A percentile compares a stretch with the other conserved stretches of the same genome.
These are phyloP conservation scores for Macrophomina tecta DNA, from an alignment of 2,329 filamentous ascomycete species.

Conservation along the genomic window DNA sequence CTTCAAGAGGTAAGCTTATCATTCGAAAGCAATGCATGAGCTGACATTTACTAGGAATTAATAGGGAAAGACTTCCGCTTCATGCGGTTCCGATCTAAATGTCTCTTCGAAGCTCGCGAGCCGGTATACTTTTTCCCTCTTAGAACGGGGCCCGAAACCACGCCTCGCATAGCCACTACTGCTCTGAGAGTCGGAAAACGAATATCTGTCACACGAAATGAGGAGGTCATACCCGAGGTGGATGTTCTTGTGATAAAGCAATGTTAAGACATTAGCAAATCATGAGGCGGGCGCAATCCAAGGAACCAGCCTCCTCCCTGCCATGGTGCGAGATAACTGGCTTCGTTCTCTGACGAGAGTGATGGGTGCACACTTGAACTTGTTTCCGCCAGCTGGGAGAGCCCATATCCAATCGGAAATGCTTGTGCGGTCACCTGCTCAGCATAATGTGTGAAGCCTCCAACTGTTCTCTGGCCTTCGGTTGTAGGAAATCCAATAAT, in stretches of 20 bases:
- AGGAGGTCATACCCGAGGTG: constrained; percentile 3
- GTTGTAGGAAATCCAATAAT: not conserved
- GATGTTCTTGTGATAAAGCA: constrained; percentile 4
- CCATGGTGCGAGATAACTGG: not conserved
- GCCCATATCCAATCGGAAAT: not conserved
- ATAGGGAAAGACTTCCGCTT: constrained; percentile 10
- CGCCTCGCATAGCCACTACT: not conserved
- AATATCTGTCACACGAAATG: not conserved
- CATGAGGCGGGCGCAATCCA: not conserved
- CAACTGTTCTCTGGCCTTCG: not conserved
- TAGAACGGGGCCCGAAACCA: not conserved
- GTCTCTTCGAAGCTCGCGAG: not conserved
- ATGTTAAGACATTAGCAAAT: not conserved
- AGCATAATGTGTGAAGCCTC: not conserved
- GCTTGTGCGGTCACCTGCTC: not conserved
- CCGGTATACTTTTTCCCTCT: constrained; percentile 4
- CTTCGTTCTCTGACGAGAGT: not conserved
- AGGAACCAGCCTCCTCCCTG: not conserved
- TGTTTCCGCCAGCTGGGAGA: not conserved
- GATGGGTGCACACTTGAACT: not conserved
- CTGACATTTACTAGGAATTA: constrained; percentile 1
- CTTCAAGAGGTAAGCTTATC: not conserved
- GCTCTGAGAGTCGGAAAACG: not conserved
- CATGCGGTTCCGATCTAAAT: not conserved
- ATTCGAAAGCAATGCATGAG: not conserved